Evolutionary conservation across 2,329 filamentous ascomycete species (phyloP).

Genomic region (Monosporascus sp.): DNA sequence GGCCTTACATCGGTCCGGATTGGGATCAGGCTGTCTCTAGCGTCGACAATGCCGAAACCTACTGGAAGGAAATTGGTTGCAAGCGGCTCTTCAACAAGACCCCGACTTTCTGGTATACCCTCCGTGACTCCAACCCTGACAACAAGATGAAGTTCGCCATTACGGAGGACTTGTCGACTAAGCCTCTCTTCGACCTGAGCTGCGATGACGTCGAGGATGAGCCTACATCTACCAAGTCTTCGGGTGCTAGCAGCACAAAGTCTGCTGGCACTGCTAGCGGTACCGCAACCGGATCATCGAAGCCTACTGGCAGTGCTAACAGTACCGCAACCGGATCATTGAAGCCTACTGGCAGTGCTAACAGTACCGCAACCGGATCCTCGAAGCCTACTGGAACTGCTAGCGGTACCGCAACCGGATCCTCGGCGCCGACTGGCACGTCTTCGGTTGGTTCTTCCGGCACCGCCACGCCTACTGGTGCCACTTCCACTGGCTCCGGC

Average conservation of each 20-base stretch:
- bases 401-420: not conserved
- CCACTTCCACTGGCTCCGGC: not conserved
- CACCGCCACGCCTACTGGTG: not conserved
- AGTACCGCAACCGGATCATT: not conserved
- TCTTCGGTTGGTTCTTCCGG: not conserved
- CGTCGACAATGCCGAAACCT: conserved; percentile 38
- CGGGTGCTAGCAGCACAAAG: not conserved
- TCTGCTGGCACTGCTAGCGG: not conserved
- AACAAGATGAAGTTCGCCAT: conserved; percentile 18
- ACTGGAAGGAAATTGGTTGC: conserved; percentile 29
- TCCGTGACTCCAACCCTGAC: conserved; percentile 30
- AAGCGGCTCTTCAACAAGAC: conserved; percentile 19
- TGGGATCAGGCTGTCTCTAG: conserved; percentile 40
- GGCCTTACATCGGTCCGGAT: conserved; percentile 45
- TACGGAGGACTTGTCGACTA: conserved; percentile 13
- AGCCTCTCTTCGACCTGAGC: conserved; percentile 15
- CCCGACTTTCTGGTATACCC: conserved; percentile 32
- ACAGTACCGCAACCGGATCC: not conserved
- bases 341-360: not conserved
- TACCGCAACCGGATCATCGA: not conserved
- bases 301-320: not conserved
- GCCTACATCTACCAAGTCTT: conserved; percentile 8
- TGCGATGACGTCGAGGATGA: conserved; percentile 8
- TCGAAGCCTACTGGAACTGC: too few relatives aligned
- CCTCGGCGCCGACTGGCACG: not conserved